These are phyloP conservation scores for Durio zibethinus DNA, from an alignment of 345 rosid species.

Conservation along the genomic window DNA sequence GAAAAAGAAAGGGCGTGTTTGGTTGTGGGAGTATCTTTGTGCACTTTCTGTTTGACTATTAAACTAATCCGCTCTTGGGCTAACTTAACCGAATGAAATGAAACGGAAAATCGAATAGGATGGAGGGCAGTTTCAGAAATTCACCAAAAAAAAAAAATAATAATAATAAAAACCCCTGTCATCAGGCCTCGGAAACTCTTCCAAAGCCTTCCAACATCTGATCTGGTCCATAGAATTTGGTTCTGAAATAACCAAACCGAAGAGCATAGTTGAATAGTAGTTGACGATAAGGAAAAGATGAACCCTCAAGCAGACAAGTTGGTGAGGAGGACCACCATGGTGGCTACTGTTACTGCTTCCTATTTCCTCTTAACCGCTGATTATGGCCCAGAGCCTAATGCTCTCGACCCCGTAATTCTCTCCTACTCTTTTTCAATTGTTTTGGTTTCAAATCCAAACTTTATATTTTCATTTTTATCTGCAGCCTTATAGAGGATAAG, in stretches of 20 bases:
- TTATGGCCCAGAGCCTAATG: conserved; percentile 86
- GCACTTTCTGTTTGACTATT: neutral
- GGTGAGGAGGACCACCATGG: conserved; percentile 78
- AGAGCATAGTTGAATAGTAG: neutral
- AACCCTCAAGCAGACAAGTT: conserved; percentile 65
- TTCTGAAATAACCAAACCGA: neutral
- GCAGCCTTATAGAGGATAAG: neutral
- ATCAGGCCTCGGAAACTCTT: neutral
- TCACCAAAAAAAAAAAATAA: neutral
- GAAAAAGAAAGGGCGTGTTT: neutral
- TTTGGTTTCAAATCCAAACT: neutral
- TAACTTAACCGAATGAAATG: neutral
- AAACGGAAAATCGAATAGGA: neutral
- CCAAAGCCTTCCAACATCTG: neutral
- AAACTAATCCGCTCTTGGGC: neutral
- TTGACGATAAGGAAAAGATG: conserved; percentile 29
- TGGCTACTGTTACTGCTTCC: conserved; percentile 71
- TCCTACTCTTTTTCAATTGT: neutral
- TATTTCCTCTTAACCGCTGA: conserved; percentile 89
- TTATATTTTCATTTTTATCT: neutral
- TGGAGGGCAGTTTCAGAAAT: neutral
- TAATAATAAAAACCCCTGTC: no score
- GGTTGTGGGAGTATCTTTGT: neutral
- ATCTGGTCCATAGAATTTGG: conserved; percentile 13
- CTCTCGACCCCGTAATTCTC: conserved; percentile 67